A percentile compares a stretch with the other conserved stretches of the same genome.
phyloP scores from a whole-genome alignment of 108 stramenopile species.

The Cyclotella cryptica region DNA sequence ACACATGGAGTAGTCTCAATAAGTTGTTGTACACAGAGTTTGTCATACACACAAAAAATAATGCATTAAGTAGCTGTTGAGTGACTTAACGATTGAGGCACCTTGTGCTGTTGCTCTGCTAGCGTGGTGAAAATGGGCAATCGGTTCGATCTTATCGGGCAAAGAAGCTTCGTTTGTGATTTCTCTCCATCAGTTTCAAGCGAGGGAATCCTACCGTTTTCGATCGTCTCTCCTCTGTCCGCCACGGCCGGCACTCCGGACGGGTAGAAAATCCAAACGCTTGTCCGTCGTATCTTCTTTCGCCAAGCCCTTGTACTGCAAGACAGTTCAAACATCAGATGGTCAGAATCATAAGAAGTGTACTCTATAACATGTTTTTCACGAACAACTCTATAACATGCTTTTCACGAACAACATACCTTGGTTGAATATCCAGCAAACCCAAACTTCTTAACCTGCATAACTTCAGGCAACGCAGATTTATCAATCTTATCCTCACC shows the following conservation, averaged over 20 bases:
- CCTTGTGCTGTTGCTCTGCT: too few species aligned
- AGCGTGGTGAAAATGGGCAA: too few species aligned
- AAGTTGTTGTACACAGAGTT: too few species aligned
- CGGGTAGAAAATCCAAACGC: constrained; percentile 46
- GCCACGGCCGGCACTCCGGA: constrained; percentile 4
- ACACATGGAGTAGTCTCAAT: too few species aligned
- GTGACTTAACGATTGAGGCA: too few species aligned
- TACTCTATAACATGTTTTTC: background rate
- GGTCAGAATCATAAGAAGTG: background rate
- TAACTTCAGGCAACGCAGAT: constrained; percentile 85
- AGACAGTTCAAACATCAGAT: background rate
- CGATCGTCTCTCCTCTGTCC: too few species aligned
- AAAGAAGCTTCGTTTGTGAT: too few species aligned
- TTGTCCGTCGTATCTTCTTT: constrained; percentile 94
- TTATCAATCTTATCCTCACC: constrained; percentile 91
- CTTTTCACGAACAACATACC: background rate
- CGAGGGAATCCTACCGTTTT: too few species aligned
- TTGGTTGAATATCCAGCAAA: constrained; percentile 86
- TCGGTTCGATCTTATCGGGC: too few species aligned
- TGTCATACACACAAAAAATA: too few species aligned
- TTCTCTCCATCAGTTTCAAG: too few species aligned
- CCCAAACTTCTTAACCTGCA: constrained; percentile 97
- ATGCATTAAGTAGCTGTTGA: too few species aligned
- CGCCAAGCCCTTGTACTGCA: constrained; percentile 86
- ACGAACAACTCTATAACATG: background rate